These are phyloP conservation scores for Claviceps pazoutovae DNA, from an alignment of 2,329 filamentous ascomycete species.

Conservation along the genomic window DNA sequence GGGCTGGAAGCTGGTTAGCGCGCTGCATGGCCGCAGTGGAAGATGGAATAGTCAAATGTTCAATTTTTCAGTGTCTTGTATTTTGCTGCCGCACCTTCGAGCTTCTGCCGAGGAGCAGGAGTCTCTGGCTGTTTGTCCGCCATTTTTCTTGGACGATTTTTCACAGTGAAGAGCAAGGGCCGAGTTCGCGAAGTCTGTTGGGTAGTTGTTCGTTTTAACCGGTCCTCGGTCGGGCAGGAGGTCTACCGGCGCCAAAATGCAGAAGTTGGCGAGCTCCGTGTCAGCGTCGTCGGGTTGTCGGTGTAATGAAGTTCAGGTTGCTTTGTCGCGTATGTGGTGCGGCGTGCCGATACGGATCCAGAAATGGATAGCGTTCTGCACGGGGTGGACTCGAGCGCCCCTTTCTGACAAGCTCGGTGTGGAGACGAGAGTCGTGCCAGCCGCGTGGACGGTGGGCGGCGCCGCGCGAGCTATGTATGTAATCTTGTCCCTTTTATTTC, in stretches of 20 bases:
- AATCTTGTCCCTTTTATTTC: not conserved
- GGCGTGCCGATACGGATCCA: not conserved
- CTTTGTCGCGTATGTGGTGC: not conserved
- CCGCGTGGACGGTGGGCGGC: not conserved
- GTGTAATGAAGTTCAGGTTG: too few relatives aligned
- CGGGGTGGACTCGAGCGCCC: not conserved
- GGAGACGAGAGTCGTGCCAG: too few relatives aligned
- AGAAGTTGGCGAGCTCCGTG: too few relatives aligned
- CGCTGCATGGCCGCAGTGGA: not conserved
- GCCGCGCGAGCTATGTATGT: not conserved
- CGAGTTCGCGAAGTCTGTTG: not conserved
- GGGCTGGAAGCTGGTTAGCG: constrained; percentile 42
- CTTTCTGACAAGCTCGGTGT: constrained; percentile 2
- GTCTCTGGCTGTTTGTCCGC: constrained; percentile 27
- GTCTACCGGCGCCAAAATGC: too few relatives aligned
- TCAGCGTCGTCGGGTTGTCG: too few relatives aligned
- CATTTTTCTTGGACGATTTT: constrained; percentile 13
- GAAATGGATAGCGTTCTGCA: not conserved
- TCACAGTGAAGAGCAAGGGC: not conserved
- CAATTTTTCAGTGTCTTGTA: not conserved
- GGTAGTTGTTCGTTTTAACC: not conserved
- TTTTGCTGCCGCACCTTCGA: constrained; percentile 45
- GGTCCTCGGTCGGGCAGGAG: not conserved
- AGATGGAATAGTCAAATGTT: not conserved
- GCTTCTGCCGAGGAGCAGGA: constrained; percentile 53